A percentile compares a stretch with the other conserved stretches of the same genome.
phyloP scores from a whole-genome alignment of 495 filamentous ascomycete species.

The Podospora australis region DNA sequence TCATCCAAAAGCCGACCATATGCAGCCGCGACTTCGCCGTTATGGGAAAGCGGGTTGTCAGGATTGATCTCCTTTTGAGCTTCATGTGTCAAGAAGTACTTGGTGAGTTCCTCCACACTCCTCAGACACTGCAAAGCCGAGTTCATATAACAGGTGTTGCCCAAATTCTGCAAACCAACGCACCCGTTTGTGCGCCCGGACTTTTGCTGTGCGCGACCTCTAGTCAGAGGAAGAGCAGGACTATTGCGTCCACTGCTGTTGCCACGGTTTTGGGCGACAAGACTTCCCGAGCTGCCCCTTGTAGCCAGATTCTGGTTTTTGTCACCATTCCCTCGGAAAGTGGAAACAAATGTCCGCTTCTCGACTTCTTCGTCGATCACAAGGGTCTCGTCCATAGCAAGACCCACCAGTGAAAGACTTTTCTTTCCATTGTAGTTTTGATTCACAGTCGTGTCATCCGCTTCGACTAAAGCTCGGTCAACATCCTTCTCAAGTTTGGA shows the following conservation, averaged over 20 bases:
- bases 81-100: conserved; percentile 75
- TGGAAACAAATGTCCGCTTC: conserved; percentile 43
- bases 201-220: conserved; percentile 58
- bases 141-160: conserved; percentile 99
- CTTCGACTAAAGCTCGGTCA: conserved; percentile 63
- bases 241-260: conserved; percentile 55
- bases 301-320: conserved; percentile 34
- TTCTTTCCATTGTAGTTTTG: conserved; percentile 69
- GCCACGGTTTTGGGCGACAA: conserved; percentile 23
- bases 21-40: conserved; percentile 72
- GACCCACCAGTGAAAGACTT: conserved; percentile 54
- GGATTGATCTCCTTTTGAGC: conserved; percentile 76
- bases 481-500: conserved; percentile 56
- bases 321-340: conserved; percentile 33
- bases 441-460: conserved; percentile 67
- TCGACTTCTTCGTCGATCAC: conserved; percentile 72
- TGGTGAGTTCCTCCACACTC: conserved; percentile 82
- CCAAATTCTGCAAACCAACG: conserved; percentile 80
- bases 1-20: conserved; percentile 68
- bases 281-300: conserved; percentile 23
- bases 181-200: conserved; percentile 59
- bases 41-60: conserved; percentile 74
- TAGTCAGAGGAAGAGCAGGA: conserved; percentile 54
- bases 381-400: conserved; percentile 61
- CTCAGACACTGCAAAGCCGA: conserved; percentile 90